Evolutionary conservation across 2,329 filamentous ascomycete genomes (phyloP), one percentile per base, ranked within the genome.

Genomic region (Aspergillus sp.): DNA sequence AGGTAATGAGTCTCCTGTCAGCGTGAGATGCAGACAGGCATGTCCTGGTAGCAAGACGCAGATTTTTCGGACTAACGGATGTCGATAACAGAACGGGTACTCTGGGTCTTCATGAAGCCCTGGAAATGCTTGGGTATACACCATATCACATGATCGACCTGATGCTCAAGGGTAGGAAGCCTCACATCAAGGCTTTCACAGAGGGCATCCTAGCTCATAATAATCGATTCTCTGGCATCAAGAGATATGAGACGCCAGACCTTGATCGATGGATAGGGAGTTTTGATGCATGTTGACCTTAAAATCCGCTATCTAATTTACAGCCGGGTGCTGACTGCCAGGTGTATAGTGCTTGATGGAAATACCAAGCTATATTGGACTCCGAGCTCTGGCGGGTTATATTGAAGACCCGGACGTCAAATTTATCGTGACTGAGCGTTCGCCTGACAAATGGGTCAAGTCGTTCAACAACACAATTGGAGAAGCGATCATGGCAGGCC

Each of bases 381-480:
- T 51, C 30, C 57, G 63, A 8, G 13, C 67, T 2, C 48, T 70
- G 1, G 53, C 64, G n/a, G 59, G 55, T 1, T 70, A 70, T 32
- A 58, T 57, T 2, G 17, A 64, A 3, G 69, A 70, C 23, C 69
- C 69, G 0, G 54, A 69, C 12, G 64, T 70, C 4, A 70, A 70
- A 17, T 70, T 70, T 25, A 70, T 70, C 12, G 56, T 70, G 7
- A 70, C 67, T 0, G 66, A 70, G 43, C 63, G 69, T 15, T 19
- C 43, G 13, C 67, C 69, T 0, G 56, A 65, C 17, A 68, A 65
- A 48, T 70, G 69, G 69, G 66, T 60, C 0, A 57, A 25, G 13
- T 70, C 69, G 0, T 30, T 69, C 38, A 67, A 70, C 13, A 69
- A 68, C 8, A 66, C 67, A 1, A 32, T 61, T 6, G 67, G 56